phyloP scores from a whole-genome alignment of 2,329 filamentous ascomycete genomes.

The Trichoderma hamatum region DNA sequence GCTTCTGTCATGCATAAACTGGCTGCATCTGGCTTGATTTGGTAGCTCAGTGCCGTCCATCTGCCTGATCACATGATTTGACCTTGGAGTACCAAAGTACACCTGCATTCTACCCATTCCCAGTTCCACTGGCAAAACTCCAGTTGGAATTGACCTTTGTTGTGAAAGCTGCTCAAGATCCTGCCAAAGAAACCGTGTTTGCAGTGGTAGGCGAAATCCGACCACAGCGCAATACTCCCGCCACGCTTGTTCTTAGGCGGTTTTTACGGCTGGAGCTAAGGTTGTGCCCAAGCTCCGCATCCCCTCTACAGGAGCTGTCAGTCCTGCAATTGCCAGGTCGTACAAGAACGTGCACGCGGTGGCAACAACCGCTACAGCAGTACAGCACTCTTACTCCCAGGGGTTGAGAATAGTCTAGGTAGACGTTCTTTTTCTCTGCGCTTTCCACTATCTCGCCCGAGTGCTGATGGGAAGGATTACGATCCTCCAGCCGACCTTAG shows the following conservation, averaged over 20 bases:
- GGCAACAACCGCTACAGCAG: slow-evolving; percentile 2
- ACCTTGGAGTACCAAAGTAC: slow-evolving; percentile 6
- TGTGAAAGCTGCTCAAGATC: not conserved
- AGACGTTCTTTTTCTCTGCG: not conserved
- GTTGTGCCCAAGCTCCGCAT: slow-evolving; percentile 19
- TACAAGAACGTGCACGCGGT: not conserved
- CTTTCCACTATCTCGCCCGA: not conserved
- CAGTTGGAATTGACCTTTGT: not conserved
- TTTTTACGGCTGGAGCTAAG: not conserved
- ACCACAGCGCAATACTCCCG: not conserved
- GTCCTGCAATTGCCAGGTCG: not conserved
- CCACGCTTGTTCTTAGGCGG: slow-evolving; percentile 11
- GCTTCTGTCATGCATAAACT: slow-evolving; percentile 18
- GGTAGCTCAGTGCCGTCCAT: not conserved
- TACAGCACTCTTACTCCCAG: not conserved
- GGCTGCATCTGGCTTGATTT: slow-evolving; percentile 30
- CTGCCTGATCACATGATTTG: slow-evolving; percentile 32
- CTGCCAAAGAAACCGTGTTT: not conserved
- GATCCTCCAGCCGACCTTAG: not conserved
- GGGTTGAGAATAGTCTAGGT: not conserved
- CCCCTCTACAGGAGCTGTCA: not conserved
- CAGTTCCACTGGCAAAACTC: not conserved
- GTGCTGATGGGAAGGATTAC: not conserved
- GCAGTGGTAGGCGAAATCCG: not conserved
- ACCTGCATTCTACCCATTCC: not conserved